phyloP scores from a whole-genome alignment of 192 early-diverging fungal species.

The Coemansia interrupta region DNA sequence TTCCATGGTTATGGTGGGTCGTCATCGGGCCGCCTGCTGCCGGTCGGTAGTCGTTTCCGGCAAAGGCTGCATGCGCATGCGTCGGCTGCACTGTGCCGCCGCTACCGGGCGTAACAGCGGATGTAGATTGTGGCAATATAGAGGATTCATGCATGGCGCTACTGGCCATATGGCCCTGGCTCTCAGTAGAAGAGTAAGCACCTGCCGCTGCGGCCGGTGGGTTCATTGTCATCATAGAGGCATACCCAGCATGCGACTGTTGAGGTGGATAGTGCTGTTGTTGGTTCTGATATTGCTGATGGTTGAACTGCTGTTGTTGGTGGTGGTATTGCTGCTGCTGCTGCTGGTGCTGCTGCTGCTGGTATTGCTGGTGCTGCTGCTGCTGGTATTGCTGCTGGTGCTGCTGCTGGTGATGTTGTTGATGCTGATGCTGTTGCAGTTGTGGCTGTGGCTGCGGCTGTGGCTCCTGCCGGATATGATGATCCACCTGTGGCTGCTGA shows the following conservation, averaged over 20 bases:
- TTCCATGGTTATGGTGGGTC: conserved; percentile 9
- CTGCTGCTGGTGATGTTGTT: conserved; percentile 16
- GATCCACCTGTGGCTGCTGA: conserved; percentile 15
- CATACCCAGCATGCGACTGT: background rate
- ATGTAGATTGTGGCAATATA: background rate
- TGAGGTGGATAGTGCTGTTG: conserved; percentile 8
- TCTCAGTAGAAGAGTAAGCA: background rate
- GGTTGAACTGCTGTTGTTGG: background rate
- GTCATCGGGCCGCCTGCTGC: conserved; percentile 8
- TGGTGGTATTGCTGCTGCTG: conserved; percentile 12
- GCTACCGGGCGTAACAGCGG: background rate
- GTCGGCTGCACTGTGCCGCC: conserved; percentile 7
- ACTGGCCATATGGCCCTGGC: background rate
- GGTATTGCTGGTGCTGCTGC: conserved; percentile 12
- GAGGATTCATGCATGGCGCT: conserved; percentile 6
- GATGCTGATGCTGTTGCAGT: conserved; percentile 12
- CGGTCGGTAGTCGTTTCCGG: conserved; percentile 1
- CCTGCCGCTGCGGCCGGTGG: background rate
- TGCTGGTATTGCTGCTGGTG: conserved; percentile 14
- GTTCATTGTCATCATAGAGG: background rate
- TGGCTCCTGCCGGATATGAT: background rate
- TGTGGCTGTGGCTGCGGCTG: conserved; percentile 1
- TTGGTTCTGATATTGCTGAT: conserved; percentile 10
- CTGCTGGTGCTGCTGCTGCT: conserved; percentile 17
- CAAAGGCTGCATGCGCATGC: conserved; percentile 3